Percentiles rank a stretch among this genome's conserved stretches.
Conservation (phyloP, 129 eudicot species). For the Erigeron canadensis region DNA sequence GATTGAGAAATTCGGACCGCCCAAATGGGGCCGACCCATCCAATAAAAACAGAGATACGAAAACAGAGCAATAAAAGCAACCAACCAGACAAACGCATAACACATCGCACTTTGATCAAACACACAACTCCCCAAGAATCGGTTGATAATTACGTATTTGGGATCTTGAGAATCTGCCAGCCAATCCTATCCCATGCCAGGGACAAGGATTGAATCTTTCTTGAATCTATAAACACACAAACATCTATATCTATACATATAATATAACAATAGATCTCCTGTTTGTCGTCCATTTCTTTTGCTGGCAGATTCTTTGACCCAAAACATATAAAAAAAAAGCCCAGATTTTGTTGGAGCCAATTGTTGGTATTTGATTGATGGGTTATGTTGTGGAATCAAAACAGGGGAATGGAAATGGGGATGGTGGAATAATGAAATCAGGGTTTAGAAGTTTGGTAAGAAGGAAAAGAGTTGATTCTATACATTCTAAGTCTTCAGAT, state of each 20-base stretch:
- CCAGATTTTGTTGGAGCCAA: constrained; percentile 6
- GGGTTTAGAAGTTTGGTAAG: constrained; percentile 68
- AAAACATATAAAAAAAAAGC: not conserved
- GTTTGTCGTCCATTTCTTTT: not conserved
- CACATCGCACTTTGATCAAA: not conserved
- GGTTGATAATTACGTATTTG: constrained; percentile 5
- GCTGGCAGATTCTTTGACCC: constrained; percentile 36
- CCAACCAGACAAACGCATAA: constrained; percentile 6
- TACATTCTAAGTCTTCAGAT: constrained; percentile 48
- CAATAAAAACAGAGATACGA: constrained; percentile 17
- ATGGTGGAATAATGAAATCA: constrained; percentile 15
- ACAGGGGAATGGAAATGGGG: constrained; percentile 38
- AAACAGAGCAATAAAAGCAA: constrained; percentile 16
- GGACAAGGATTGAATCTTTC: constrained; percentile 33
- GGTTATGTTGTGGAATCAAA: constrained; percentile 53
- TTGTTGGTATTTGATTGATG: constrained; percentile 35
- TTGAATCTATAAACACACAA: not conserved
- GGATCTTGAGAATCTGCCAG: constrained; percentile 29
- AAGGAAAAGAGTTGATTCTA: constrained; percentile 90
- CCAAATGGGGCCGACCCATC: constrained; percentile 26
- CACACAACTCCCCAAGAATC: constrained; percentile 7
- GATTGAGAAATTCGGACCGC: constrained; percentile 25
- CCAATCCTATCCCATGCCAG: constrained; percentile 25
- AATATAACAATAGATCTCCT: constrained; percentile 12
- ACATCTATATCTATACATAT: not conserved